A percentile compares a stretch with the other conserved stretches of the same genome.
phyloP scores from a whole-genome alignment of 805 yeast species.

The Saccharomycopsis schoenii region DNA sequence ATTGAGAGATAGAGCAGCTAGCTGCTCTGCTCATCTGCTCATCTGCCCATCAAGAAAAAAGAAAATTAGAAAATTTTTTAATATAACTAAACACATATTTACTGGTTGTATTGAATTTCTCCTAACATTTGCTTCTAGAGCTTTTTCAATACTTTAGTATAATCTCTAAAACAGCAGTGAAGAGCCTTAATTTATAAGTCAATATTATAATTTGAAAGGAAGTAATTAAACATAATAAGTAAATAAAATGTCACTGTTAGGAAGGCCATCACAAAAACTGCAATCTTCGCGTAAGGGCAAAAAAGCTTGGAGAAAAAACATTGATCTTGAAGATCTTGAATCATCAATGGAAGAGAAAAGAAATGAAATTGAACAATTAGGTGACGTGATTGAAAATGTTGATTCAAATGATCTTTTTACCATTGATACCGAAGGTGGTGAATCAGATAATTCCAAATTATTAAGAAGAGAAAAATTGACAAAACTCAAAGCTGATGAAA shows the following conservation, averaged over 20 bases:
- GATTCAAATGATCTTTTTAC: slow-evolving; percentile 42
- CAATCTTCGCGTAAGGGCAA: slow-evolving; percentile 89
- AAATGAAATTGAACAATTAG: slow-evolving; percentile 48
- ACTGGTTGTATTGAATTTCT: too few species aligned
- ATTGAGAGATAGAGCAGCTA: too few species aligned
- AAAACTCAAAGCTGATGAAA: slow-evolving; percentile 53
- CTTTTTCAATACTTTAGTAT: not conserved
- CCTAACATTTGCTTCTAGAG: too few species aligned
- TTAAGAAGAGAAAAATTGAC: slow-evolving; percentile 33
- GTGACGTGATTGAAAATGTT: slow-evolving; percentile 32
- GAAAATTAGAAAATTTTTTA: too few species aligned
- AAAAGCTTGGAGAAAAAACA: slow-evolving; percentile 86
- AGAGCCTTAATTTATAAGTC: not conserved
- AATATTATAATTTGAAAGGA: not conserved
- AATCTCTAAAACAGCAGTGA: not conserved
- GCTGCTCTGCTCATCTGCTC: too few species aligned
- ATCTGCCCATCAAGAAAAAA: not conserved
- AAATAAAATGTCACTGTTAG: slow-evolving; percentile 23
- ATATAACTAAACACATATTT: not conserved
- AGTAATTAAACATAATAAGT: not conserved
- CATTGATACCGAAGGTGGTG: slow-evolving; percentile 54
- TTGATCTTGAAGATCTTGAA: slow-evolving; percentile 76
- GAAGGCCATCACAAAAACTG: slow-evolving; percentile 47
- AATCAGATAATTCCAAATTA: slow-evolving; percentile 29
- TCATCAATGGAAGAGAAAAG: slow-evolving; percentile 56